These are phyloP conservation scores for Chaetothyriales sp. DNA, from an alignment of 2,329 filamentous ascomycete species.

Conservation along the genomic window DNA sequence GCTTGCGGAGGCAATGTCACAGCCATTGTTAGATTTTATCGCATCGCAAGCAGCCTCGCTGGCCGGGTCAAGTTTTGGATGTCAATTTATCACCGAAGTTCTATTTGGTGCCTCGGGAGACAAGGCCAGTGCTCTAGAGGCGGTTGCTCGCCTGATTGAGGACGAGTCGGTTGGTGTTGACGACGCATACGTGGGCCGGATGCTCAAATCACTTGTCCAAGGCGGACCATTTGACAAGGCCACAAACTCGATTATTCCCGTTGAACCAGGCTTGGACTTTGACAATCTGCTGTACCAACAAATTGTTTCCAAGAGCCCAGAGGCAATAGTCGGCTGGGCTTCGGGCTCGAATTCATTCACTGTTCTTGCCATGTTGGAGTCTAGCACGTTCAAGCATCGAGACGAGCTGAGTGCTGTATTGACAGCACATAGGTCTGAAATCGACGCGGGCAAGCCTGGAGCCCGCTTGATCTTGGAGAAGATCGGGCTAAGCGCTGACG, in stretches of 20 bases:
- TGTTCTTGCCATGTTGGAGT: constrained; percentile 65
- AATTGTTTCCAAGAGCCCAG: constrained; percentile 40
- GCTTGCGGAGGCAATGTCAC: constrained; percentile 57
- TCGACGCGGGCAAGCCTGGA: not conserved
- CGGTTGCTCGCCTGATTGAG: constrained; percentile 38
- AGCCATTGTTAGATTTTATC: constrained; percentile 60
- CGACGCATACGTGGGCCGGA: constrained; percentile 54
- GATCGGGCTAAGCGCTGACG: not conserved
- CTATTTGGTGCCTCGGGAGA: constrained; percentile 62
- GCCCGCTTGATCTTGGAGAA: not conserved
- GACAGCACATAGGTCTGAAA: not conserved
- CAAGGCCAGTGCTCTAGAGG: constrained; percentile 57
- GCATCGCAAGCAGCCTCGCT: constrained; percentile 52
- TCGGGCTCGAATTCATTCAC: constrained; percentile 76
- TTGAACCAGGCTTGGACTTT: constrained; percentile 67
- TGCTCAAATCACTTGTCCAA: constrained; percentile 81
- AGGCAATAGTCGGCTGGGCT: constrained; percentile 65
- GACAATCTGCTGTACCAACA: constrained; percentile 65
- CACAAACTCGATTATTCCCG: constrained; percentile 49
- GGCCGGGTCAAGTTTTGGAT: constrained; percentile 62
- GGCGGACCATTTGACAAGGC: constrained; percentile 73
- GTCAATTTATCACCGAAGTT: constrained; percentile 71
- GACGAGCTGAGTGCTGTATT: constrained; percentile 38
- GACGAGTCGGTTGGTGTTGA: constrained; percentile 28
- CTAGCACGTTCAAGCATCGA: constrained; percentile 51